Evolutionary conservation across 495 filamentous ascomycete genomes (phyloP), one percentile per base, ranked within the genome.

Genomic region (Aspergillus diversus): DNA sequence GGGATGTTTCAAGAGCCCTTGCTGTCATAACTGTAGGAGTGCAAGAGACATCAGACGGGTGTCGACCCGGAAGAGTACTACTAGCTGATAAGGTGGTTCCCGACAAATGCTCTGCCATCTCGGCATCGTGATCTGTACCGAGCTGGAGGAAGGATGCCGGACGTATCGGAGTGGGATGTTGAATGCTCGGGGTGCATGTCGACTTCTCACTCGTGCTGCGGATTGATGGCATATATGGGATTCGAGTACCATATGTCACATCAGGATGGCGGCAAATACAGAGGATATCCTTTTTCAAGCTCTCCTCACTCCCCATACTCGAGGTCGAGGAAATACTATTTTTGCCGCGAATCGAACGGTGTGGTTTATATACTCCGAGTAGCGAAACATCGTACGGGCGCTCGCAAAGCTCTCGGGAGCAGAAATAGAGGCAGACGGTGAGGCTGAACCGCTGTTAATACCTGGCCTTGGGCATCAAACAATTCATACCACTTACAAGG

Each of bases 311-410:
- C 27, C 77, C 71, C 66, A 76, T 71, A 62, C 73, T 81, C 27
- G 77, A 73, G 0, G 66, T 69, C 4, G 77, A 79, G 31, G 75
- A 59, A 31, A 81, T 71, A 55, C 77, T 80, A 31, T 67, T 27
- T 27, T 27, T 73, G 15, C 79, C 66, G 12, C 71, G 68, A 9
- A 48, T 47, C 17, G 65, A 49, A 21, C 48, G 59, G 27, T 59
- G 68, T 32, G 61, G 71, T 51, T 63, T 70, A 58, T 79, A 78
- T 6, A 80, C 65, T 1, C 77, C 76, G n/a, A 80, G 66, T 27
- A 81, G 57, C 0, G 78, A 81, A 0, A 78, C 67, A 37, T 78
- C 76, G 42, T 80, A 79, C 55, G 78, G 77, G 27, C 75, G 70
- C 48, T 79, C 75, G 50, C 76, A 78, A 33, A 80, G 66, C 60